Conservation (phyloP, 164 flowering plant species). For the Magnolia officinalis region DNA sequence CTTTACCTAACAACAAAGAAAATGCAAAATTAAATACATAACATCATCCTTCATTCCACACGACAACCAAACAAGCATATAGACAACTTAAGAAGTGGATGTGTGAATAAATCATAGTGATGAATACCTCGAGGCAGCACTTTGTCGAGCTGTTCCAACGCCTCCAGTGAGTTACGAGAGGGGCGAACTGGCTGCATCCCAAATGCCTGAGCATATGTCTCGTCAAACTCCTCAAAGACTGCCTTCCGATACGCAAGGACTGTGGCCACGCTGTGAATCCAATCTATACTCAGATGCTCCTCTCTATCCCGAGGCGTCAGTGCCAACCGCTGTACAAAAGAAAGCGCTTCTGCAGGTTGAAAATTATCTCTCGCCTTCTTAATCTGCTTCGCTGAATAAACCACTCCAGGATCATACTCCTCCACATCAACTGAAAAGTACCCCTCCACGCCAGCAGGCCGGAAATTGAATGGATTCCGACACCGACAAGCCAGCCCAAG, state of each 20-base stretch:
- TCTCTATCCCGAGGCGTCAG: slow-evolving; percentile 28
- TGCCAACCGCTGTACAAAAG: slow-evolving; percentile 62
- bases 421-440: slow-evolving; percentile 69
- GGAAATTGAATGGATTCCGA: slow-evolving; percentile 58
- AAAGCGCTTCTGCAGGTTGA: slow-evolving; percentile 46
- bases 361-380: slow-evolving; percentile 58
- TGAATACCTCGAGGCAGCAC: slow-evolving; percentile 50
- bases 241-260: slow-evolving; percentile 66
- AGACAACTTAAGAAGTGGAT: neutral
- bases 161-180: slow-evolving; percentile 17
- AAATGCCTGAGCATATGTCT: slow-evolving; percentile 93
- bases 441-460: slow-evolving; percentile 51
- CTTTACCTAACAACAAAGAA: neutral
- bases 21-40: neutral
- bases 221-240: slow-evolving; percentile 84
- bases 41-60: neutral
- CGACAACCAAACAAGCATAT: neutral
- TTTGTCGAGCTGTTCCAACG: slow-evolving; percentile 30
- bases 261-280: slow-evolving; percentile 50
- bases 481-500: slow-evolving; percentile 76
- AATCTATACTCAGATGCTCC: slow-evolving; percentile 36
- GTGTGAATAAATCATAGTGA: neutral
- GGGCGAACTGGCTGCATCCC: slow-evolving; percentile 51
- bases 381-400: slow-evolving; percentile 67
- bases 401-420: slow-evolving; percentile 59